phyloP scores from a whole-genome alignment of 2,329 filamentous ascomycete genomes.

The Xylariaceae sp. region DNA sequence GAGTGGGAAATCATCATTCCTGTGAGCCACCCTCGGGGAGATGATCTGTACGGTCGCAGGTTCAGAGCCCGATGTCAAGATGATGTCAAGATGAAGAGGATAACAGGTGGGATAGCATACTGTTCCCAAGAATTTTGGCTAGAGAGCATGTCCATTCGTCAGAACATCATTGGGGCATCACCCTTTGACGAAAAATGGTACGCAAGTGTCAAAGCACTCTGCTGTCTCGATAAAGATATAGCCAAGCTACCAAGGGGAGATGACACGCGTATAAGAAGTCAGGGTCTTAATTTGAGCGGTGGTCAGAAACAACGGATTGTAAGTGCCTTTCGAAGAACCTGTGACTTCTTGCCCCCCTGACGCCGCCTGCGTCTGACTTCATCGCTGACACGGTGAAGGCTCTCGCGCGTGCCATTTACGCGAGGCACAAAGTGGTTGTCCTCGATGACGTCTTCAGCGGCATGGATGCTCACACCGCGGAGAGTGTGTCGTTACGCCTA shows the following conservation, averaged over 20 bases:
- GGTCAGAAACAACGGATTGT: constrained; percentile 25
- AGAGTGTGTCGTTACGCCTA: constrained; percentile 2
- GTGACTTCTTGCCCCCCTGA: no score
- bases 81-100: no score
- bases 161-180: constrained; percentile 28
- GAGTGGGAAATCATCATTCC: constrained; percentile 12
- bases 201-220: constrained; percentile 16
- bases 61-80: no score
- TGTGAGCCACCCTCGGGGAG: background rate
- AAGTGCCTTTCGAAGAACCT: background rate
- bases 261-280: constrained; percentile 19
- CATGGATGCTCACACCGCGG: constrained; percentile 8
- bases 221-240: constrained; percentile 26
- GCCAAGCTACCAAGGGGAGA: constrained; percentile 24
- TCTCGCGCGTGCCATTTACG: constrained; percentile 12
- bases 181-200: constrained; percentile 32
- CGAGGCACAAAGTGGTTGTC: constrained; percentile 4
- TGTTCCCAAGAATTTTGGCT: constrained; percentile 28
- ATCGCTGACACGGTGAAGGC: background rate
- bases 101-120: constrained; percentile 2
- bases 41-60: no score
- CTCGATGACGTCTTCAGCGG: constrained; percentile 13
- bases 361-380: no score
- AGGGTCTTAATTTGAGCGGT: constrained; percentile 21
- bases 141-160: constrained; percentile 32